These are phyloP conservation scores for Lycium barbarum DNA, from an alignment of 257 asterid genomes.

Conservation along the genomic window DNA sequence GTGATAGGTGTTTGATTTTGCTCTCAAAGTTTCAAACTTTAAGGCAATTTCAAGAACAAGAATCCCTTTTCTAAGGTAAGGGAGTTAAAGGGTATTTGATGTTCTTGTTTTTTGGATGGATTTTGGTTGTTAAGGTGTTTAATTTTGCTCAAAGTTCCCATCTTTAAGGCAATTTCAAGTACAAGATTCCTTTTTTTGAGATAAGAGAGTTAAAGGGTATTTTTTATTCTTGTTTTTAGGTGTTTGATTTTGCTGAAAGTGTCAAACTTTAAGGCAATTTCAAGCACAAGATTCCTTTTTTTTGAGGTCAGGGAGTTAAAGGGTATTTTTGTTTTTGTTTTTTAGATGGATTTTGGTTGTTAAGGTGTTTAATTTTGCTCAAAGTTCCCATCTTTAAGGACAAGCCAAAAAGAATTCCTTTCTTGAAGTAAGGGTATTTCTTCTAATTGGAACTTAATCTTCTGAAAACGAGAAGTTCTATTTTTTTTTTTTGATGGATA, in stretches of 20 bases:
- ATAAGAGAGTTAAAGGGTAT: not conserved
- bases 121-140: no score
- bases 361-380: not conserved
- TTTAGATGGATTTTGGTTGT: slow-evolving; percentile 21
- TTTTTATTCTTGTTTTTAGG: no score
- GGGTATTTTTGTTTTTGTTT: not conserved
- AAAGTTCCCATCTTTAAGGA: not conserved
- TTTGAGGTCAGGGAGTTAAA: not conserved
- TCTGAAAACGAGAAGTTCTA: not conserved
- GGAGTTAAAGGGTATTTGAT: not conserved
- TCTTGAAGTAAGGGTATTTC: slow-evolving; percentile 34
- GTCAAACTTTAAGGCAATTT: not conserved
- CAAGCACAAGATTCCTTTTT: no score
- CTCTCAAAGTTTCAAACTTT: slow-evolving; percentile 17
- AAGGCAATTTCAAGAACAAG: not conserved
- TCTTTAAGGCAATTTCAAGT: no score
- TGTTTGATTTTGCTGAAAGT: no score
- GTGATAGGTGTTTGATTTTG: slow-evolving; percentile 30
- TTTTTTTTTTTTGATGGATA: slow-evolving; percentile 14
- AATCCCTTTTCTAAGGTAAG: slow-evolving; percentile 12
- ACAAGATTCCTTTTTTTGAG: no score
- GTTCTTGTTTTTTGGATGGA: no score
- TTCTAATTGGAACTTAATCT: not conserved
- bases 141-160: no score
- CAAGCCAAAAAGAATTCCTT: no score